Evolutionary conservation across 108 stramenopile genomes (phyloP).

Genomic region (Cylindrotheca closterium): DNA sequence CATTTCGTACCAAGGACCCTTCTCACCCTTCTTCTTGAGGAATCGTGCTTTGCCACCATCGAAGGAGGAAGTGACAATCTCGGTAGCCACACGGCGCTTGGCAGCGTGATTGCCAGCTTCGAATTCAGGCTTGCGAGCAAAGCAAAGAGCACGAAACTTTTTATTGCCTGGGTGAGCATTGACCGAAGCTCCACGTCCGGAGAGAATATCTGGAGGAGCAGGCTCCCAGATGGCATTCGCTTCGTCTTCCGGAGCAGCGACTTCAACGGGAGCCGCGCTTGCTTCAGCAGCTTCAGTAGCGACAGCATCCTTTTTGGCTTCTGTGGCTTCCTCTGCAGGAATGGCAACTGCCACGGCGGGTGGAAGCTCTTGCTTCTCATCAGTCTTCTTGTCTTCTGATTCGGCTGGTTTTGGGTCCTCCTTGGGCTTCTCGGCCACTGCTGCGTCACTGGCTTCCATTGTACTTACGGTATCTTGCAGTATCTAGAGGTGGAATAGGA

Average conservation of each 20-base stretch:
- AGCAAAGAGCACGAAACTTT: constrained; percentile 58
- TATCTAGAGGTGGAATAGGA: too few relatives aligned
- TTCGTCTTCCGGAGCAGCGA: neutral
- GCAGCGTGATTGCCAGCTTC: constrained; percentile 59
- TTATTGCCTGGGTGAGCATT: constrained; percentile 70
- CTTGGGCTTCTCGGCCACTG: too few relatives aligned
- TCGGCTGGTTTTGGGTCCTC: too few relatives aligned
- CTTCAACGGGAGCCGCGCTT: constrained; percentile 1
- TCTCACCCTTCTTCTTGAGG: constrained; percentile 37
- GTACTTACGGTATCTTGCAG: too few relatives aligned
- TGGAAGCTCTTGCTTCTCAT: neutral
- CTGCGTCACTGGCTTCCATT: too few relatives aligned
- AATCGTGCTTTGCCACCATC: constrained; percentile 45
- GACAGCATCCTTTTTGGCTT: neutral
- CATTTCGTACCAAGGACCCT: constrained; percentile 64
- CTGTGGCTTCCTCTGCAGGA: neutral
- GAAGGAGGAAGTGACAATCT: constrained; percentile 41
- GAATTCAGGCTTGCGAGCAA: constrained; percentile 59
- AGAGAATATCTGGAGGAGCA: constrained; percentile 47
- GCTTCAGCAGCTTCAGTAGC: neutral
- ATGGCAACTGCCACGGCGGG: neutral
- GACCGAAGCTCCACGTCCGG: constrained; percentile 69
- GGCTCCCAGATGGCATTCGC: constrained; percentile 35
- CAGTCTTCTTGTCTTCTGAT: neutral
- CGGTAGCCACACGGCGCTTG: constrained; percentile 62